phyloP scores from a whole-genome alignment of 2,329 filamentous ascomycete species.

The Calonectria fujianensis region DNA sequence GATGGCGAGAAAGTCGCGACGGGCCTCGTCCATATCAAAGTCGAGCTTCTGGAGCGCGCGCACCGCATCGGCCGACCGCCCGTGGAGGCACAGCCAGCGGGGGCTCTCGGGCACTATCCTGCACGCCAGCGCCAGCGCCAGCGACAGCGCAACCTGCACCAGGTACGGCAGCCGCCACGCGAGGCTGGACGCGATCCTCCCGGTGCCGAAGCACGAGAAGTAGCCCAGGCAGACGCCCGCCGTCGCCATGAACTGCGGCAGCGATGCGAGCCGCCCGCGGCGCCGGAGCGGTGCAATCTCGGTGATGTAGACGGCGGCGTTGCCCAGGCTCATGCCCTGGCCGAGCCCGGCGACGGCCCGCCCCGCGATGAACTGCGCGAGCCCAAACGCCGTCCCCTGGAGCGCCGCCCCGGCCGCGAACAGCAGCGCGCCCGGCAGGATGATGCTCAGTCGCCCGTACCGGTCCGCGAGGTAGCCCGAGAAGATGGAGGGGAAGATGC shows the following conservation, averaged over 20 bases:
- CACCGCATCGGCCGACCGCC: slow-evolving; percentile 65
- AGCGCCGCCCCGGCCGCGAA: slow-evolving; percentile 73
- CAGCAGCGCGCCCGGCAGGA: slow-evolving; percentile 64
- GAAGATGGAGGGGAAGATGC: slow-evolving; percentile 74
- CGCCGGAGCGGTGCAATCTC: slow-evolving; percentile 74
- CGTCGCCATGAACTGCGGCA: slow-evolving; percentile 72
- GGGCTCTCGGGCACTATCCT: slow-evolving; percentile 18
- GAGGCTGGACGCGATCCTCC: neutral
- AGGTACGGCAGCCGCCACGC: slow-evolving; percentile 18
- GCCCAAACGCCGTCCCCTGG: slow-evolving; percentile 67
- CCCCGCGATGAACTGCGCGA: slow-evolving; percentile 74
- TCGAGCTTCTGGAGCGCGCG: slow-evolving; percentile 64
- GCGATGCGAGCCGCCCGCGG: slow-evolving; percentile 70
- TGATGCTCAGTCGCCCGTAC: slow-evolving; percentile 66
- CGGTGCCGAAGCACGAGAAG: slow-evolving; percentile 28
- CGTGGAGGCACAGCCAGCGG: slow-evolving; percentile 23
- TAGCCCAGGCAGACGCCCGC: slow-evolving; percentile 64
- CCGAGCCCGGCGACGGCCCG: slow-evolving; percentile 75
- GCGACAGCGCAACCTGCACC: slow-evolving; percentile 7
- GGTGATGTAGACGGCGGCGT: slow-evolving; percentile 75
- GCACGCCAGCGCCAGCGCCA: slow-evolving; percentile 33
- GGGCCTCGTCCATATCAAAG: slow-evolving; percentile 66
- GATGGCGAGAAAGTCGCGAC: slow-evolving; percentile 65
- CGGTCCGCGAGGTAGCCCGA: slow-evolving; percentile 72
- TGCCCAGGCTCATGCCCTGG: slow-evolving; percentile 75